Base-by-base conservation (phyloP, 345 rosid genomes). In the Pseudoturritis turrita region DNA sequence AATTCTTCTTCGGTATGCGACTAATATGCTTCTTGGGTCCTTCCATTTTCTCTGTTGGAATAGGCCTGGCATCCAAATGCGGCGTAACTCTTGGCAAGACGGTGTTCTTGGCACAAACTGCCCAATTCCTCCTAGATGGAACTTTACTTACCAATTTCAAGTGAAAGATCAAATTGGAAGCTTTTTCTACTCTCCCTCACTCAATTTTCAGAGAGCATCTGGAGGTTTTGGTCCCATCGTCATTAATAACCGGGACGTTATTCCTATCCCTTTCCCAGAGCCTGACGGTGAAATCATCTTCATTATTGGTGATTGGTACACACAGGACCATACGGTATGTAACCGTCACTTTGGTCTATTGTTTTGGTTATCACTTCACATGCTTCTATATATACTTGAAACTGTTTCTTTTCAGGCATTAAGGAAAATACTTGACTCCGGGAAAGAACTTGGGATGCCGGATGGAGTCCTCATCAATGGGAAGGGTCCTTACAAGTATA, bases 381-480 rank as follows among this genome's bases (percentile, higher is more conserved):
- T 26, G 10, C 54, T 21, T 13, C 19, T 43, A 15, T 62, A 15
- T 44, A 15, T 39, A 17, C 50, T 6, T 66, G 28, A 55, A 6
- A 12, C 8, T 70, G 23, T 67, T 62, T 35, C 37, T 28, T 76
- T 50, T 70, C 60, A 94, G 98, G 97, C 88, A 4, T 70, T 94
- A 78, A 89, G 89, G 80, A 61, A 75, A 9, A 69, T 15, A 40
- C 90, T 94, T 56, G 97, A 89, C 73, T 82, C 88, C 47, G 98
- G 98, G 46, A 80, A 87, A 62, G 95, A 89, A 29, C 97, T 94
- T 19, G 98, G 91, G 17, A 84, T 94, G 92, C 98, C 98, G 0
- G 95, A 91, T 72, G 98, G 97, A 54, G 98, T 94, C 77, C 86
- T 94, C 37, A 91, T 94, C 59, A 94, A 94, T 56, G 98, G 98